Conservation (phyloP, 805 yeast genomes). For the Pichia nakasei region DNA sequence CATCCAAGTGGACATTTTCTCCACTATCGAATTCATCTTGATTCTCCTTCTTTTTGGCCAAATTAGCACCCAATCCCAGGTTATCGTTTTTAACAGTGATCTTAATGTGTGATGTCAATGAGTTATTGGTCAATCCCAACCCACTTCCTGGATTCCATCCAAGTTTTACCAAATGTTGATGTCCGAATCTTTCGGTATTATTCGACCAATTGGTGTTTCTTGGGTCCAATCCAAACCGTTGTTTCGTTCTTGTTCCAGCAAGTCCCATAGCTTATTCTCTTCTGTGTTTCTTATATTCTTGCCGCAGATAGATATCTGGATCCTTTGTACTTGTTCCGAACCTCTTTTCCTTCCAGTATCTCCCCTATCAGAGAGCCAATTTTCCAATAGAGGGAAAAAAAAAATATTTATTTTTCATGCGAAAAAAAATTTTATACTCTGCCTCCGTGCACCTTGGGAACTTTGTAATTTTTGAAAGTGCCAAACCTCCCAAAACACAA, state of each 20-base stretch:
- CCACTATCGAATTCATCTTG: slow-evolving; percentile 69
- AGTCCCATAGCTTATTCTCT: slow-evolving; percentile 48
- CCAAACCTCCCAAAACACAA: no score
- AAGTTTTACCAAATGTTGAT: slow-evolving; percentile 64
- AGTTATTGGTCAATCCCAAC: slow-evolving; percentile 60
- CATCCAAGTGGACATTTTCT: slow-evolving; percentile 86
- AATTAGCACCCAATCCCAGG: slow-evolving; percentile 82
- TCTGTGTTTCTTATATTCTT: no score
- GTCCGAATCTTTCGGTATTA: slow-evolving; percentile 78
- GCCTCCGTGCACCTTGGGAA: no score
- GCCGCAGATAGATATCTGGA: no score
- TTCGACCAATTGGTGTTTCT: slow-evolving; percentile 93
- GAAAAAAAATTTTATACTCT: no score
- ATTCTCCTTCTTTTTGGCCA: slow-evolving; percentile 37
- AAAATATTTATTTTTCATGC: no score
- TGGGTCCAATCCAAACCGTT: slow-evolving; percentile 86
- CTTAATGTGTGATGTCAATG: slow-evolving; percentile 74
- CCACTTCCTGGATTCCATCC: slow-evolving; percentile 96
- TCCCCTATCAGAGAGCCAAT: no score
- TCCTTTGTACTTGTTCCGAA: no score
- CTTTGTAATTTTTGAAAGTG: no score
- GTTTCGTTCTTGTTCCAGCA: slow-evolving; percentile 73
- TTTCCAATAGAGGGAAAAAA: no score
- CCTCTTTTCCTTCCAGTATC: no score
- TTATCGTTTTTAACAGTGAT: slow-evolving; percentile 76